phyloP scores from a whole-genome alignment of 2,329 filamentous ascomycete species.

The Berkeleyomyces rouxiae region DNA sequence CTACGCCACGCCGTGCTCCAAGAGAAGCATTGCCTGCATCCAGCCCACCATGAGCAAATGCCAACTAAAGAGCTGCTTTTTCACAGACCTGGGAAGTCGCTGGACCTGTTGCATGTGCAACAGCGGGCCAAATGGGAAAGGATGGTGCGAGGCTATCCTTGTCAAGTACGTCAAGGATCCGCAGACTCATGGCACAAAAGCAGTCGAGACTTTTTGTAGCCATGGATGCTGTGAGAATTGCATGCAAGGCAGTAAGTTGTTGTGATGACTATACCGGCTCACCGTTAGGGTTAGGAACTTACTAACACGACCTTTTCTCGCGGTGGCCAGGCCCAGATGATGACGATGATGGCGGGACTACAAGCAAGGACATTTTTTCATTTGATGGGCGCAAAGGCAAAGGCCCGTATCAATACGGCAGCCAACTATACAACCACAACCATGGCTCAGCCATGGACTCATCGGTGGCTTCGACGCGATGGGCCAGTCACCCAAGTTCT shows the following conservation, averaged over 20 bases:
- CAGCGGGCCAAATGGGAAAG: slow-evolving; percentile 33
- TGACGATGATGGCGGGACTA: too few relatives aligned
- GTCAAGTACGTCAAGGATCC: slow-evolving; percentile 20
- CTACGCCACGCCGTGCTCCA: slow-evolving; percentile 32
- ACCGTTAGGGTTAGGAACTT: neutral
- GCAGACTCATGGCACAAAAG: slow-evolving; percentile 21
- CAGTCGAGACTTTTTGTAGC: slow-evolving; percentile 29
- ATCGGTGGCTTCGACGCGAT: neutral
- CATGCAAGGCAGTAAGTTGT: slow-evolving; percentile 26
- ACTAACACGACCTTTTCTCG: neutral
- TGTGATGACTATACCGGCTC: neutral
- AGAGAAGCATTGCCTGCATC: slow-evolving; percentile 29
- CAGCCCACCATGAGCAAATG: slow-evolving; percentile 30
- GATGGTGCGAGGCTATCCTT: slow-evolving; percentile 33
- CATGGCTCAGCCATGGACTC: neutral
- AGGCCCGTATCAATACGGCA: neutral
- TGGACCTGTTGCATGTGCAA: slow-evolving; percentile 40
- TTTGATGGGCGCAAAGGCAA: neutral
- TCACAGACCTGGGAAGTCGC: slow-evolving; percentile 29
- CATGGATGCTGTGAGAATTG: slow-evolving; percentile 37
- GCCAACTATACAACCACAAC: neutral
- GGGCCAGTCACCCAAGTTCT: neutral
- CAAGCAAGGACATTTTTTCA: neutral
- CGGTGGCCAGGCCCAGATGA: too few relatives aligned
- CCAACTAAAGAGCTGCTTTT: slow-evolving; percentile 35